Base-by-base conservation (phyloP, 495 filamentous ascomycete genomes). In the Entonaema liquescens region DNA sequence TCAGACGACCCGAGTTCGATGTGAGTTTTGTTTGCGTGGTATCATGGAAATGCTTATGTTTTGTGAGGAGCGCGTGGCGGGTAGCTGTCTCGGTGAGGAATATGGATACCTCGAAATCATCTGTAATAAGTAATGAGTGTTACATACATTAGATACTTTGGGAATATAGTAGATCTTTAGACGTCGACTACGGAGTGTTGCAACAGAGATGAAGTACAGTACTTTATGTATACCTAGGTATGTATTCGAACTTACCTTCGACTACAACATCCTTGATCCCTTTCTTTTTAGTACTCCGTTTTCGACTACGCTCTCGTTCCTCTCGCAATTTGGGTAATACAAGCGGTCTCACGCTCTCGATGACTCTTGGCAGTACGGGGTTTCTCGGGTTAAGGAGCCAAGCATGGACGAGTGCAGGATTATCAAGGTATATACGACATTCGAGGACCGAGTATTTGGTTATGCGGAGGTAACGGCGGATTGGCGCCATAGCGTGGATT, bases 21-120 rank as follows among this genome's bases (percentile, higher is more conserved):
- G 82, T 82, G 35, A 90, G 68, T 65, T 80, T 82, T 21, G 77
- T 81, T 77, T 85, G 86, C 54, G 76, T 79, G 55, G 73, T 89
- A 53, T 87, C 83, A 72, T 76, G 87, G 70, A 87, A 93, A 83
- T 76, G 83, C 79, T 97, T 98, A 60, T 89, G 87, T 74, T 95
- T 95, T 67, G 91, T 90, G 58, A 98, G 86, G 9, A 99, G 84
- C 15, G 92, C 90, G 83, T 98, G 95, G 29, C 94, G 88, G n/a
- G 92, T 93, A 23, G 89, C 90, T 6, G 89, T 90, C 78, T 97
- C 92, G 35, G 91, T 96, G 71, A 99, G 86, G 81, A 98, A 99
- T 67, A 98, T 89, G 17, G 92, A 90, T 40, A 97, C 92, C 76
- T 98, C 94, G 74, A 98, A 99, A 56, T 96, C 94, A 82, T 97